Evolutionary conservation across 345 rosid genomes (phyloP), one percentile per base, ranked within the genome.

Genomic region (Eucalyptus tenuipes): DNA sequence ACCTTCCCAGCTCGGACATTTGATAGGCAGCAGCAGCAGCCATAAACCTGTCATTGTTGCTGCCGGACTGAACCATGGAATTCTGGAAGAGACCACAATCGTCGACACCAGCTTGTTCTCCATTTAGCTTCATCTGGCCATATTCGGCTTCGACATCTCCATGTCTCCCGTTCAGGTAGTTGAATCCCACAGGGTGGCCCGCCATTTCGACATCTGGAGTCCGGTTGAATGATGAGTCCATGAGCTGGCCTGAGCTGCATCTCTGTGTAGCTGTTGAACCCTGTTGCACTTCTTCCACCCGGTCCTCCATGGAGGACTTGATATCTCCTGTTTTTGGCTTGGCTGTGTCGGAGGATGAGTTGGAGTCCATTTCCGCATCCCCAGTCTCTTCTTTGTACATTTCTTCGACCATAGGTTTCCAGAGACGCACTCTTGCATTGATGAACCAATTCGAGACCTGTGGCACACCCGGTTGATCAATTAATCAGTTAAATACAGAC

Each of bases 401-500:
- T 89, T 98, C 99, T 91, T 97, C 99, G 29, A 98, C 98, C 99
- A 98, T 98, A 3, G 99, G 99, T 93, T 98, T 98, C 99, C 99
- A 98, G 4, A 98, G 98, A 81, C 99, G 98, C 89, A 98, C 99
- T 22, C 99, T 95, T 12, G 99, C 99, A 90, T 98, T 98, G 85
- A 98, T 98, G 90, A 98, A 98, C 99, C 99, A 97, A 89, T 98
- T 98, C 4, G 99, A 96, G 88, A 98, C 99, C 99, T 95, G 93
- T 87, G 85, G 50, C 64, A 49, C 29, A 18, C 47, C 57, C 25
- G 25, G 57, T 52, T 8, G 57, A 52, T 52, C 57, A 52, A 9
- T 86, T 52, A 27, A 31, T 42, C 66, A 53, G 48, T 52, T 75
- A 75, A 75, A 75, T 40, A 16, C 25, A 20, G 27, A 75, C 47